Evolutionary conservation across 805 yeast species (phyloP).

Genomic region (Metschnikowia anglica): DNA sequence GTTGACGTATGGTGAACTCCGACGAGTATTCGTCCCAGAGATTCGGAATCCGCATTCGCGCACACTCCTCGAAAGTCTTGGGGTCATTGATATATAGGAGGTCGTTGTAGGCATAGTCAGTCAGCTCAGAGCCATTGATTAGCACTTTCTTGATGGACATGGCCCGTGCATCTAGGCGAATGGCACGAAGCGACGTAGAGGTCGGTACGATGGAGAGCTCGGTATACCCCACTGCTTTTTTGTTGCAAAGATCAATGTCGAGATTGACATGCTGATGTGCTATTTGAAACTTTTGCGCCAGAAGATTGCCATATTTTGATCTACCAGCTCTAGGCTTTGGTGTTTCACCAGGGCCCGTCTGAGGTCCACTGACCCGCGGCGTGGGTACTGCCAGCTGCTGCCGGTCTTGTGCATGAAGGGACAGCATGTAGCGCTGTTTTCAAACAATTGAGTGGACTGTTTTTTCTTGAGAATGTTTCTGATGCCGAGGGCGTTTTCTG

Average conservation of each 20-base stretch:
- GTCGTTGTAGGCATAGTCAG: slow-evolving; percentile 58
- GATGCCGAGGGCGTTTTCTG: neutral
- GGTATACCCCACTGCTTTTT: slow-evolving; percentile 65
- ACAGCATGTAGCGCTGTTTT: too few relatives aligned
- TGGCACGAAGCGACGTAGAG: slow-evolving; percentile 51
- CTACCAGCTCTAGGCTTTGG: slow-evolving; percentile 14
- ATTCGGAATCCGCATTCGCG: slow-evolving; percentile 26
- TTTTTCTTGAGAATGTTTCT: neutral
- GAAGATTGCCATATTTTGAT: slow-evolving; percentile 20
- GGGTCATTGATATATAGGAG: slow-evolving; percentile 41
- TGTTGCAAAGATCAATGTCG: slow-evolving; percentile 72
- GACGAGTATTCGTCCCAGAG: slow-evolving; percentile 45
- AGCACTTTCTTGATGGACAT: slow-evolving; percentile 60
- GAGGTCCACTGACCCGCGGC: slow-evolving; percentile 14
- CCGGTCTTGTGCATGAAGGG: slow-evolving; percentile 10
- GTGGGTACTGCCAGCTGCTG: slow-evolving; percentile 21
- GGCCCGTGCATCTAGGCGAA: slow-evolving; percentile 80
- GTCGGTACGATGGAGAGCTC: slow-evolving; percentile 80
- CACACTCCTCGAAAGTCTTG: slow-evolving; percentile 28
- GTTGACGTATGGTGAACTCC: slow-evolving; percentile 49
- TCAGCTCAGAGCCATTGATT: slow-evolving; percentile 56
- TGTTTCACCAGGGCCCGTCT: slow-evolving; percentile 14
- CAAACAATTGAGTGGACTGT: neutral
- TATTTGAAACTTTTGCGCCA: slow-evolving; percentile 57
- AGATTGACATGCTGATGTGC: slow-evolving; percentile 82